Base-by-base conservation (phyloP, 2,329 filamentous ascomycete species). In the Colletotrichum plurivorum region DNA sequence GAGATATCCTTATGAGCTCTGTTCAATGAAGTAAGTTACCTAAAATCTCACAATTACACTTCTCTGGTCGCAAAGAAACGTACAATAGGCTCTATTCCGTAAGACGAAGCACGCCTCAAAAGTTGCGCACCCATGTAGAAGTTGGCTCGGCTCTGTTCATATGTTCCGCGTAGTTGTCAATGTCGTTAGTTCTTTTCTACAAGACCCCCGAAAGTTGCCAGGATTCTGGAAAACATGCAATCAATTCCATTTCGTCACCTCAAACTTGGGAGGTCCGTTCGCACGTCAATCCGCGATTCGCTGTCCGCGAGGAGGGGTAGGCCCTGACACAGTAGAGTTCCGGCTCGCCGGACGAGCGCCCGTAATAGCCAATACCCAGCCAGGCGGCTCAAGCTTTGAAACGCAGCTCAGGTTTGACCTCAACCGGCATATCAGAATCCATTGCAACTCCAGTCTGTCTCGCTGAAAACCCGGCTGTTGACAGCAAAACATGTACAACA, bases 301-400 rank as follows among this genome's bases (percentile, higher is more conserved):
- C 41, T 15, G 12, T 43, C 41, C 16, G 16, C 15, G 13, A 43
- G 13, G 13, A 15, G 41, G 41, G 41, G 15, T 43, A 43, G 6
- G 41, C 22, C 22, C 51, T 53, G 60, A 55, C 52, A 27, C 43
- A 43, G 41, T 5, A 43, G 41, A 43, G 41, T 15, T n/a, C 41
- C 41, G 41, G 16, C 10, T 15, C 41, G 31, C 31, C 31, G 31
- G 31, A n/a, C 41, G 16, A 43, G 41, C 41, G 41, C 15, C 41
- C 41, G 41, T 43, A 43, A 43, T 15, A 15, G 41, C 41, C 41
- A n/a, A n/a, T n/a, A 13, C 13, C 13, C 5, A n/a, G 13, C 41
- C 41, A n/a, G 41, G 41, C 16, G 41, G 41, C 16, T 43, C 13
- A 15, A 43, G 41, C 41, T 43, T n/a, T 43, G 41, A 43, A 43